Percentiles rank a stretch among this genome's conserved stretches.
These are phyloP conservation scores for Drosera spatulata DNA, from an alignment of 179 eudicot genomes.

Conservation along the genomic window DNA sequence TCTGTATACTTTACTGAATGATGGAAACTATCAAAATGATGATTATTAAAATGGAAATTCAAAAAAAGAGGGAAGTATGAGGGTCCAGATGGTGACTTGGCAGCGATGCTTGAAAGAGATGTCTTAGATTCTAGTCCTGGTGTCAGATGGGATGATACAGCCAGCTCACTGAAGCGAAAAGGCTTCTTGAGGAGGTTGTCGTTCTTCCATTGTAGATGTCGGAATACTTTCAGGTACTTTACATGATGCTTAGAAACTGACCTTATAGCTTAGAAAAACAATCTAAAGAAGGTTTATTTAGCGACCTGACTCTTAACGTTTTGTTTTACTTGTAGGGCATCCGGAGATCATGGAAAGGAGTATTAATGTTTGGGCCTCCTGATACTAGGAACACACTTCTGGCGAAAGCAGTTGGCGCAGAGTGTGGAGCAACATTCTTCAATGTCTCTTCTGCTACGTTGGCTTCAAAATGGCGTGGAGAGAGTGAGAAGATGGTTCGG, in stretches of 20 bases:
- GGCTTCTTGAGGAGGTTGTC: constrained; percentile 98
- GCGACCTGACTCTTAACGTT: neutral
- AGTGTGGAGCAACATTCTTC: constrained; percentile 94
- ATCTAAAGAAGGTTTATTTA: too few relatives aligned
- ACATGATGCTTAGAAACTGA: too few relatives aligned
- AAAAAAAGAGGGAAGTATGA: constrained; percentile 73
- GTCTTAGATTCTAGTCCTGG: constrained; percentile 89
- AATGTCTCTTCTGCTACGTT: constrained; percentile 93
- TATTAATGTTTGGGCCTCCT: constrained; percentile 98
- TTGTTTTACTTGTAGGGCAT: constrained; percentile 52
- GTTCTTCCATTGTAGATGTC: constrained; percentile 99
- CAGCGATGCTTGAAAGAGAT: constrained; percentile 99
- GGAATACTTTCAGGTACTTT: constrained; percentile 95
- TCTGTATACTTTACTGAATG: too few relatives aligned
- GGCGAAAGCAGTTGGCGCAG: constrained; percentile 99
- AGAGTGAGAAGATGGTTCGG: constrained; percentile 95
- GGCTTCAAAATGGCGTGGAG: constrained; percentile 99
- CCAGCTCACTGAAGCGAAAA: constrained; percentile 87
- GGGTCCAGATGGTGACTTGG: constrained; percentile 93
- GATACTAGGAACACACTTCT: too few relatives aligned
- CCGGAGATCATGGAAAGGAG: constrained; percentile 98
- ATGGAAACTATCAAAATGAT: constrained; percentile 45
- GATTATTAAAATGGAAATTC: constrained; percentile 89
- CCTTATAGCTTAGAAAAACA: too few relatives aligned
- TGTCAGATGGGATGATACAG: constrained; percentile 97